Evolutionary conservation across 2,329 filamentous ascomycete genomes (phyloP), one percentile per base, ranked within the genome.

Genomic region (Diaporthe aspalathi): DNA sequence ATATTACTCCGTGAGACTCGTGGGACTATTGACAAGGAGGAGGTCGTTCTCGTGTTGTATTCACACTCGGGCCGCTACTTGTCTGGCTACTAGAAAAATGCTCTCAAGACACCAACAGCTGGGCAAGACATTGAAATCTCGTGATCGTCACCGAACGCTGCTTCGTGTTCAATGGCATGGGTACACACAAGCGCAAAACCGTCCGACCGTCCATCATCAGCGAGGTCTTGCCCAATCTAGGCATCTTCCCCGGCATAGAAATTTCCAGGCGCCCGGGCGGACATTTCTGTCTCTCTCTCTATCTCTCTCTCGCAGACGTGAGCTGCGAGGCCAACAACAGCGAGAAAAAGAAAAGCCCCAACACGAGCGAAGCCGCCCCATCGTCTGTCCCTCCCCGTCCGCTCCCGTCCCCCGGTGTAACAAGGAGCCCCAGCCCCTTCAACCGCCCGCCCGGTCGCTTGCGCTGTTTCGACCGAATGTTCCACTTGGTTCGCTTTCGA

Each of bases 351-450:
- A 38, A 8, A 38, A 11, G 32, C 32, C 22, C 16, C 24, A 50
- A 35, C 45, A 47, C 60, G 27, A 63, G 27, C 27, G 40, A 32
- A n/a, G n/a, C n/a, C n/a, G 7, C 53, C 35, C 35, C 56, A 45
- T 45, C 40, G 24, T 62, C 57, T 17, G 57, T 43, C 1, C 40
- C 32, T 11, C 17, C 32, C 17, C 17, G 35, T 32, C 40, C 57
- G 40, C 40, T 16, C 40, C 43, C 43, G 20, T 49, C n/a, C 20
- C 27, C 24, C n/a, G n/a, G 4, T 22, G 17, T 5, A 63, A 40
- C 43, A 32, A 60, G n/a, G 43, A 45, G 32, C n/a, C 29, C 60
- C 60, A 65, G 60, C 45, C 60, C 29, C 60, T 38, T 50, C 60
- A 32, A 20, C 12, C 60, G 45, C 20, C 60, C 60, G 11, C 50